phyloP scores from a whole-genome alignment of 2,329 filamentous ascomycete genomes.

The Basipetospora chlamydospora region DNA sequence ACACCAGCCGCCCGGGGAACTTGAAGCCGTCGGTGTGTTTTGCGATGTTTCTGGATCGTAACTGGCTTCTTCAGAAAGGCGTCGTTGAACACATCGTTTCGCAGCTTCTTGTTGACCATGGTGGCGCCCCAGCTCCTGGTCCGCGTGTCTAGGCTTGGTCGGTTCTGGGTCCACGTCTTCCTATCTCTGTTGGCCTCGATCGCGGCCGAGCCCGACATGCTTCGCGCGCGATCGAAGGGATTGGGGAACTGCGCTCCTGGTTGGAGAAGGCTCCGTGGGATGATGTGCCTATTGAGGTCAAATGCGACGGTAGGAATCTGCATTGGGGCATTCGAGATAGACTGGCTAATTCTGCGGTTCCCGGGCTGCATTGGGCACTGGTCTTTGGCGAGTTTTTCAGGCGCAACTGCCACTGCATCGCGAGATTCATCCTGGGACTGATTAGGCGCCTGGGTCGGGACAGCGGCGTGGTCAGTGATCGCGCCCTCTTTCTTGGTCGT shows the following conservation, averaged over 20 bases:
- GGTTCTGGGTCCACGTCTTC: constrained; percentile 7
- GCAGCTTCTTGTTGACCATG: constrained; percentile 72
- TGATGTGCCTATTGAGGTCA: constrained; percentile 85
- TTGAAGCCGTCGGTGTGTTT: constrained; percentile 48
- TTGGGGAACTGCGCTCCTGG: too few species aligned
- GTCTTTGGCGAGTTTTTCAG: too few species aligned
- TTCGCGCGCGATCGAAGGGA: constrained; percentile 22
- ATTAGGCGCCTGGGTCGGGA: neutral
- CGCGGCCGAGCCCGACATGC: constrained; percentile 18
- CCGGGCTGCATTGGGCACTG: too few species aligned
- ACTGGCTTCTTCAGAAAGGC: constrained; percentile 78
- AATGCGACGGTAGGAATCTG: constrained; percentile 83
- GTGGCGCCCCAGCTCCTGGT: constrained; percentile 77
- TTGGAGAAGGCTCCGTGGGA: constrained; percentile 70
- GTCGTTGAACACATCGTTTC: constrained; percentile 85
- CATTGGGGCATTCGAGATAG: constrained; percentile 48
- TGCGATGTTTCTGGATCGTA: constrained; percentile 62
- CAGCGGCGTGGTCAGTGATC: constrained; percentile 10
- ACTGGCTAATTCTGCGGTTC: constrained; percentile 70
- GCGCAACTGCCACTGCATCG: neutral
- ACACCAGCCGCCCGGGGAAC: constrained; percentile 35
- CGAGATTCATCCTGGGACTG: neutral
- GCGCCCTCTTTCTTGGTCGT: constrained; percentile 33
- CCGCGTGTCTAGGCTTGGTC: constrained; percentile 36
- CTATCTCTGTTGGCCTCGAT: constrained; percentile 7